Percentiles rank a stretch among this genome's conserved stretches.
Evolutionary conservation across 202 grass and related monocot species (phyloP).

Genomic region (Miscanthus sacchariflorus): DNA sequence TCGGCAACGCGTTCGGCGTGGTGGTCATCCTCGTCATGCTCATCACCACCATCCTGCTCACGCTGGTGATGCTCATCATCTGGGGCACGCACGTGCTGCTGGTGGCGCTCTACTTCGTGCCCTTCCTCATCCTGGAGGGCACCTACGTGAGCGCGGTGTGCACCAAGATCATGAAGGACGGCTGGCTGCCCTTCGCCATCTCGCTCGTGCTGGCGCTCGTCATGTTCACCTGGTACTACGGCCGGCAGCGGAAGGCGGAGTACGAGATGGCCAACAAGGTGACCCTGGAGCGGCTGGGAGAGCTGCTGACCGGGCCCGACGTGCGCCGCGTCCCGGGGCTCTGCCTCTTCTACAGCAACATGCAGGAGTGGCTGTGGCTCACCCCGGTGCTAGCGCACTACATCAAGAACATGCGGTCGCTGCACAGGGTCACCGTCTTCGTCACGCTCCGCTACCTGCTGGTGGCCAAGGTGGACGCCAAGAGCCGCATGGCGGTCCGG

Average conservation of each 20-base stretch:
- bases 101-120: constrained; percentile 47
- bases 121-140: constrained; percentile 62
- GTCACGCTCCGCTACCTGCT: constrained; percentile 61
- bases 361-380: constrained; percentile 52
- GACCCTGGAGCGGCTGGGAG: constrained; percentile 49
- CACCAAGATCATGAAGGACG: constrained; percentile 67
- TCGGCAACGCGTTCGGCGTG: constrained; percentile 76
- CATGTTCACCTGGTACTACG: constrained; percentile 78
- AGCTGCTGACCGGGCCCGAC: constrained; percentile 54
- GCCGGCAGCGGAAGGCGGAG: constrained; percentile 62
- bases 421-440: constrained; percentile 61
- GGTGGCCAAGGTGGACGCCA: constrained; percentile 55
- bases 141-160: constrained; percentile 62
- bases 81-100: constrained; percentile 58
- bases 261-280: constrained; percentile 71
- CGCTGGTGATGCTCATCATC: constrained; percentile 67
- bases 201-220: constrained; percentile 64
- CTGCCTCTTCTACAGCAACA: constrained; percentile 79
- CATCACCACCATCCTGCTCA: constrained; percentile 71
- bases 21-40: constrained; percentile 82
- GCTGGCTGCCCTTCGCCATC: constrained; percentile 70
- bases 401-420: constrained; percentile 64
- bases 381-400: constrained; percentile 66
- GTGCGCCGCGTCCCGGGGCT: constrained; percentile 59
- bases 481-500: constrained; percentile 22